Conservation (phyloP, 2,329 filamentous ascomycete species). For the Biscogniauxia sp. region DNA sequence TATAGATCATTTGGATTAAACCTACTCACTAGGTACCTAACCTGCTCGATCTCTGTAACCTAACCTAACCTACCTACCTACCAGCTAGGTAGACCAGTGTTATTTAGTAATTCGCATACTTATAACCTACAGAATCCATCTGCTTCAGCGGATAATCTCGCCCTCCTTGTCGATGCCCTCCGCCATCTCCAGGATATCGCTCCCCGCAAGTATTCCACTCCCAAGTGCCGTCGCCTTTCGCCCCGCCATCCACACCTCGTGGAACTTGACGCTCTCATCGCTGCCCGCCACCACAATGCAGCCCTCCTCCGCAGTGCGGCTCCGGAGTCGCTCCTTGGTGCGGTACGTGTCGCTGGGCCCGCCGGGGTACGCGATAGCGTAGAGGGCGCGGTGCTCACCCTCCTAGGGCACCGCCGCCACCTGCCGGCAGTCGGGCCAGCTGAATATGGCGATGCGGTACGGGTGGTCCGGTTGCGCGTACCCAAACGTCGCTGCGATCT, state of each 20-base stretch:
- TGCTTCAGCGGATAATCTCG: constrained; percentile 70
- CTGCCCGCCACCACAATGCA: constrained; percentile 91
- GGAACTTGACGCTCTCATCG: constrained; percentile 90
- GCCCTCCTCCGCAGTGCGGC: constrained; percentile 63
- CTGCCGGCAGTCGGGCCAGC: constrained; percentile 88
- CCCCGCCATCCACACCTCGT: constrained; percentile 82
- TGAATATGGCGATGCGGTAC: constrained; percentile 86
- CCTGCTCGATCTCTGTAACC: constrained; percentile 1
- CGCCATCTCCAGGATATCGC: constrained; percentile 78
- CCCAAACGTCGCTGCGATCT: constrained; percentile 91
- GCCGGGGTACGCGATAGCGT: constrained; percentile 79
- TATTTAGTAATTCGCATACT: constrained; percentile 6
- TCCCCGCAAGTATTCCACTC: constrained; percentile 70
- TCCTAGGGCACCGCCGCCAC: constrained; percentile 84
- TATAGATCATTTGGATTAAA: not conserved
- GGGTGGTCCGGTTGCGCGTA: constrained; percentile 89
- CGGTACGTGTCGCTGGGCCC: constrained; percentile 42
- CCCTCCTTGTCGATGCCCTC: constrained; percentile 76
- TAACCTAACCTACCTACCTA: too few species aligned
- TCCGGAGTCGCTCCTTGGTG: constrained; percentile 47
- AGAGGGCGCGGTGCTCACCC: constrained; percentile 75
- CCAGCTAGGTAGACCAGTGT: constrained; percentile 13
- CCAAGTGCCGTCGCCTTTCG: constrained; percentile 52
- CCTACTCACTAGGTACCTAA: constrained; percentile 1
- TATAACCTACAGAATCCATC: constrained; percentile 30